Evolutionary conservation across 306 rosid species (phyloP), one percentile per base, ranked within the genome.

Genomic region (Trifolium repens): DNA sequence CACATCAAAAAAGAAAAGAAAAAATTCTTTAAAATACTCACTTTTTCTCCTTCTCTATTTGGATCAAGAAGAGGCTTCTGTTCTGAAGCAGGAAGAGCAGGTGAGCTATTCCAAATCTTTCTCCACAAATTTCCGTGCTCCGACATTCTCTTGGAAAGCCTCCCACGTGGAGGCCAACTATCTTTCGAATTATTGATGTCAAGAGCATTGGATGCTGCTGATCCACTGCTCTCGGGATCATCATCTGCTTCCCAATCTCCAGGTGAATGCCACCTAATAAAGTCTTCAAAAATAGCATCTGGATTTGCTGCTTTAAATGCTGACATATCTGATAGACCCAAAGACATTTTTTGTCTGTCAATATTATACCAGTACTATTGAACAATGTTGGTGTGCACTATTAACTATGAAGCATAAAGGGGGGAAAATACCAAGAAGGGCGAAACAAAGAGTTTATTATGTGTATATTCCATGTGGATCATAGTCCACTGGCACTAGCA

Each of bases 191-290:
- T 83, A 65, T 72, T 81, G 22, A 7, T 65, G 37, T 74, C 83
- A 39, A 42, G 67, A 60, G 72, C 74, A 62, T 82, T 55, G 44
- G 88, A 83, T 79, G 87, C 67, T 71, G 89, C 78, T 72, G 90
- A 75, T 84, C 68, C 79, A 24, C 81, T 80, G 24, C 72, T 82
- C 67, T 79, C 76, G 11, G 70, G 74, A 15, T 30, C 84, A 86
- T 69, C 77, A 85, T 53, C 82, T 57, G 67, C 89, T 83, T 86
- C 96, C 99, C 99, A 94, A 85, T 94, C 99, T 71, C 96, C 92
- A 40, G 97, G 99, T 74, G 99, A 94, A 87, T 94, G 99, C 99
- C 99, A 94, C 75, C 99, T 82, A 77, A 94, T 92, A 83, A 94
- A 94, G 84, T 94, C 99, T 89, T 90, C 99, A 68, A 92, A 94